Conservation (phyloP, 2,329 filamentous ascomycete species). For the Fusarium tricinctum region DNA sequence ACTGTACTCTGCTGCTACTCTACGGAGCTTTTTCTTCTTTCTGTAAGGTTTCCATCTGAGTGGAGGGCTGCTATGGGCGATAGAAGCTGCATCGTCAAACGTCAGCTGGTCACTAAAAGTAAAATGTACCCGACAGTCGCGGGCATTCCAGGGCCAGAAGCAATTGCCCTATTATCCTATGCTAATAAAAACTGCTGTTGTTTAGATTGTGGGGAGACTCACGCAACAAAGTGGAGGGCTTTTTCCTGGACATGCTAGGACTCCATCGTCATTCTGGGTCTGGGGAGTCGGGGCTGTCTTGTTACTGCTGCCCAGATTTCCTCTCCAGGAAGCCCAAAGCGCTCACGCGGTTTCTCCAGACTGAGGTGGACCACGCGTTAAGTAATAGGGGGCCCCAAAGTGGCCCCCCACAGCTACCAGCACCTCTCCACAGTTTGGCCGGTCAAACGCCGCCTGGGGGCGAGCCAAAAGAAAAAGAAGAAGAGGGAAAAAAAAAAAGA, state of each 20-base stretch:
- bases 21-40: conserved; percentile 14
- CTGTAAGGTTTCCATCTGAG: conserved; percentile 16
- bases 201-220: conserved; percentile 44
- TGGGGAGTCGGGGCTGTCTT: conserved; percentile 5
- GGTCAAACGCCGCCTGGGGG: conserved; percentile 67
- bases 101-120: conserved; percentile 40
- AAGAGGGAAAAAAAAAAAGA: too few species aligned
- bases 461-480: conserved; percentile 51
- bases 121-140: conserved; percentile 27
- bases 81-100: conserved; percentile 33
- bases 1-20: conserved; percentile 15
- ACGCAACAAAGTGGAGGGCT: conserved; percentile 34
- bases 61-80: conserved; percentile 18
- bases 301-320: conserved; percentile 33
- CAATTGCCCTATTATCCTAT: conserved; percentile 29
- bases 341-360: conserved; percentile 38
- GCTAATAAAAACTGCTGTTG: conserved; percentile 35
- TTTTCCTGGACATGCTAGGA: not conserved
- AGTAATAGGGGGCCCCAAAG: conserved; percentile 32
- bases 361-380: conserved; percentile 17
- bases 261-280: conserved; percentile 36
- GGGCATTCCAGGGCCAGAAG: conserved; percentile 24
- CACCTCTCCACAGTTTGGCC: conserved; percentile 69
- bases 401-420: conserved; percentile 31
- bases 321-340: conserved; percentile 38